Percentiles rank a stretch among this genome's conserved stretches.
Evolutionary conservation across 305 asterid species (phyloP).

Genomic region (Fraxinus platypoda): DNA sequence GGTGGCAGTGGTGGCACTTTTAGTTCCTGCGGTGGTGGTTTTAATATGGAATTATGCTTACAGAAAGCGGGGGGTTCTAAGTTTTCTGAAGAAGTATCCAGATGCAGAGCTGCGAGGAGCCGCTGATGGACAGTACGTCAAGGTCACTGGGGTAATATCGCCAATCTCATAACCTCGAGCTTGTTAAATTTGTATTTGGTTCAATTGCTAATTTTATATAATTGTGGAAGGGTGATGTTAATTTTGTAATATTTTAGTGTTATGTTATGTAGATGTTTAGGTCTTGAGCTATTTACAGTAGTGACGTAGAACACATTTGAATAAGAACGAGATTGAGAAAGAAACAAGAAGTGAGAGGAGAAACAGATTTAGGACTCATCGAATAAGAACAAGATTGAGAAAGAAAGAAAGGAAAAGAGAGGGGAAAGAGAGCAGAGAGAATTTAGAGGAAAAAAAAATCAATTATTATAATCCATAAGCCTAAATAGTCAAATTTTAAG

Average conservation of each 20-base stretch:
- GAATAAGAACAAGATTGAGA: neutral
- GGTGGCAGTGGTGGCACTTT: conserved; percentile 53
- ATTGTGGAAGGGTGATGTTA: neutral
- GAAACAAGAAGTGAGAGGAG: neutral
- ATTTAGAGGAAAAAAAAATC: neutral
- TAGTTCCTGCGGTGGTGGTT: conserved; percentile 40
- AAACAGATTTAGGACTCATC: neutral
- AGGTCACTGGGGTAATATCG: conserved; percentile 93
- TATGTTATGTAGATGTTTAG: neutral
- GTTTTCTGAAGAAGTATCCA: conserved; percentile 49
- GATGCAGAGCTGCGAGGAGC: conserved; percentile 77
- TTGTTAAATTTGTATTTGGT: neutral
- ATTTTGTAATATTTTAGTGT: neutral
- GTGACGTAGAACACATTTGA: neutral
- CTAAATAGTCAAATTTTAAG: neutral
- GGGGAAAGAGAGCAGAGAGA: neutral
- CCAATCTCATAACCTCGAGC: conserved; percentile 5
- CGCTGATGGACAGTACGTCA: conserved; percentile 82
- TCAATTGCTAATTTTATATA: neutral
- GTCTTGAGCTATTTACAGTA: neutral
- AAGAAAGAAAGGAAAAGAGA: neutral
- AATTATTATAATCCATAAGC: neutral
- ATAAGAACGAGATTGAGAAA: neutral
- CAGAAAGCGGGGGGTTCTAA: conserved; percentile 53
- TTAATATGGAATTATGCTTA: conserved; percentile 67